Conservation (phyloP, 2,329 filamentous ascomycete genomes). For the Pseudogymnoascus sp. region DNA sequence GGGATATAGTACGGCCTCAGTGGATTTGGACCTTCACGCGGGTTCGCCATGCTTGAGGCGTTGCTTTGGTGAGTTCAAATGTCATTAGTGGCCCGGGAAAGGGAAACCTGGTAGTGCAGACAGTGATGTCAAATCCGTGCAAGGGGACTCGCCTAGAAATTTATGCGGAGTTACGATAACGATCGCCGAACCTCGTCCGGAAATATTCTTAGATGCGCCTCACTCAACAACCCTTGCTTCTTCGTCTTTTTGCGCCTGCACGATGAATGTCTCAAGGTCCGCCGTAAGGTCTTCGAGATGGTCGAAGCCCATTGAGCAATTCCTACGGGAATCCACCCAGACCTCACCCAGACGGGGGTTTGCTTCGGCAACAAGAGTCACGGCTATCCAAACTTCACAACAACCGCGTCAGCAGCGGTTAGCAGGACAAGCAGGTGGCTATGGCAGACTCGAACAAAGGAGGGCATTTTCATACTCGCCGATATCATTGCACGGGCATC, state of each 20-base stretch:
- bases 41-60: conserved; percentile 34
- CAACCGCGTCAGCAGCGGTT: conserved; percentile 1
- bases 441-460: conserved; percentile 1
- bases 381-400: not conserved
- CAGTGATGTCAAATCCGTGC: conserved; percentile 1
- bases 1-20: conserved; percentile 55
- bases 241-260: not conserved
- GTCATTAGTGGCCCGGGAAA: not conserved
- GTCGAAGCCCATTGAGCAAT: not conserved
- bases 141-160: conserved; percentile 8
- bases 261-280: not conserved
- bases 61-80: conserved; percentile 10
- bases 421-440: not conserved
- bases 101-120: not conserved
- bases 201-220: conserved; percentile 3
- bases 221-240: not conserved
- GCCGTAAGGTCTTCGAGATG: not conserved
- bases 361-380: conserved; percentile 3
- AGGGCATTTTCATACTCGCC: conserved; percentile 60
- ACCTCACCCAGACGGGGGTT: conserved; percentile 4
- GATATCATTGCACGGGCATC: conserved; percentile 61
- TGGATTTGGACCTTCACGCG: conserved; percentile 47
- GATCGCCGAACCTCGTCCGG: not conserved
- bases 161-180: conserved; percentile 7
- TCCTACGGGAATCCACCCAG: not conserved